phyloP scores from a whole-genome alignment of 2,329 filamentous ascomycete genomes.

The Cladosporium sp. region DNA sequence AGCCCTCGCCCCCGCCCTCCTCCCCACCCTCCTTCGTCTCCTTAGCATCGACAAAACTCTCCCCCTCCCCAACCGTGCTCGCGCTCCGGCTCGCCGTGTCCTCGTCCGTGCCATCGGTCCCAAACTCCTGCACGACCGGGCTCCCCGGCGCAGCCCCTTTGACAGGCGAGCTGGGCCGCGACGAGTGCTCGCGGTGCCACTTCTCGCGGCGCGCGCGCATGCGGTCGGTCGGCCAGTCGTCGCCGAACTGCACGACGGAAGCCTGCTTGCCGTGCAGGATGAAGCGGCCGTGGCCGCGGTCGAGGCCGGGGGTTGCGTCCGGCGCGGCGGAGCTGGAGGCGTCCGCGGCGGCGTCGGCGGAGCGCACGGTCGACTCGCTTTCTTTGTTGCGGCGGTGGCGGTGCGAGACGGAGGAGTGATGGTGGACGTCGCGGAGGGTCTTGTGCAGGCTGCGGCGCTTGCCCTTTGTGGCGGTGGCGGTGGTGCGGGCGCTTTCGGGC shows the following conservation, averaged over 20 bases:
- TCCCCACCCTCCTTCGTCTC: slow-evolving; percentile 13
- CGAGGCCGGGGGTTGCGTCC: slow-evolving; percentile 59
- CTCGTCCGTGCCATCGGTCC: slow-evolving; percentile 14
- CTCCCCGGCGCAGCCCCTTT: not conserved
- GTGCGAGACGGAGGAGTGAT: slow-evolving; percentile 35
- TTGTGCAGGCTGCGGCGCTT: slow-evolving; percentile 82
- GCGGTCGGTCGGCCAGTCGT: slow-evolving; percentile 66
- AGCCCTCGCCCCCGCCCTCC: not conserved
- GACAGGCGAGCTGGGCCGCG: not conserved
- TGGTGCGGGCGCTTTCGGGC: slow-evolving; percentile 20
- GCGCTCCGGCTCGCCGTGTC: slow-evolving; percentile 11
- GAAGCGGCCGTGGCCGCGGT: slow-evolving; percentile 79
- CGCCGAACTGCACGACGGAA: slow-evolving; percentile 90
- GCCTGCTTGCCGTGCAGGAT: slow-evolving; percentile 98
- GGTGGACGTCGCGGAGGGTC: slow-evolving; percentile 72
- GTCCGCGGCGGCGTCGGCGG: slow-evolving; percentile 33
- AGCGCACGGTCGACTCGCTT: slow-evolving; percentile 51
- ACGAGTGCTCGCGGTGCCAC: slow-evolving; percentile 15
- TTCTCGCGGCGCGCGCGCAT: slow-evolving; percentile 28
- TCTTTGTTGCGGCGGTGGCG: slow-evolving; percentile 74
- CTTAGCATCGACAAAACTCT: slow-evolving; percentile 19
- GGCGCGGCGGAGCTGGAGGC: slow-evolving; percentile 41
- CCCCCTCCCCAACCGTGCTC: not conserved
- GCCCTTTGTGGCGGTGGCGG: slow-evolving; percentile 36
- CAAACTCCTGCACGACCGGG: slow-evolving; percentile 6